Base-by-base conservation (phyloP, 768 basidiomycete genomes). In the Mycena metata region DNA sequence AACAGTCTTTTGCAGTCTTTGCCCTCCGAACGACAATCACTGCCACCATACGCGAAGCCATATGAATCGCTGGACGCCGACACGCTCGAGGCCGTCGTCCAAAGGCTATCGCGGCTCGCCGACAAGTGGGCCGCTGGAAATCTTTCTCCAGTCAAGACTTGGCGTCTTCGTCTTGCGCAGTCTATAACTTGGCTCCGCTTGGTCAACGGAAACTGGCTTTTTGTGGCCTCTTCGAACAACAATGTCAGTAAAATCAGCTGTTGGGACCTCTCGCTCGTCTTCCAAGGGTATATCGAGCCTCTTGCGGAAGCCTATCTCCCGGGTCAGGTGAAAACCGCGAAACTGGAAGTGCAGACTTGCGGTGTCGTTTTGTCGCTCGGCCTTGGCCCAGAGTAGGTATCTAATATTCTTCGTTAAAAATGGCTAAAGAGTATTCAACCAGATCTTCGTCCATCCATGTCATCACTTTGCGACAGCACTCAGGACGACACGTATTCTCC, bases 131-230 rank as follows among this genome's bases (percentile, higher is more conserved):
- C 26, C 30, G 35, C 47, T 2, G 19, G 30, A 7, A 24, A 50
- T 15, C 50, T 69, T 35, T 11, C 59, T 13, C 57, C 64, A 17
- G 35, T 45, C 10, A 24, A 35, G 1, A 19, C 17, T 11, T 56
- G 50, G 39, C 35, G 36, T 2, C 36, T 61, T 15, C 1, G 21
- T 33, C 66, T 70, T 3, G 65, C 69, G 24, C 67, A 56, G 24
- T 66, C 67, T n/a, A 61, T 72, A 11, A 69, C 63, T 16, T 72
- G 70, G 70, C 57, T 72, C 15, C 70, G 64, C 54, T 35, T 72
- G 11, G 63, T 72, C 9, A 42, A 23, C 35, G 67, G 61, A 33
- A 33, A 5, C n/a, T 69, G 62, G 61, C 61, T 69, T 4, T 69
- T 69, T 21, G 67, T 69, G 11, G 67, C 70, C 2, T 69, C 67